Conservation (phyloP, 2,329 filamentous ascomycete species). For the Cladophialophora bantiana region DNA sequence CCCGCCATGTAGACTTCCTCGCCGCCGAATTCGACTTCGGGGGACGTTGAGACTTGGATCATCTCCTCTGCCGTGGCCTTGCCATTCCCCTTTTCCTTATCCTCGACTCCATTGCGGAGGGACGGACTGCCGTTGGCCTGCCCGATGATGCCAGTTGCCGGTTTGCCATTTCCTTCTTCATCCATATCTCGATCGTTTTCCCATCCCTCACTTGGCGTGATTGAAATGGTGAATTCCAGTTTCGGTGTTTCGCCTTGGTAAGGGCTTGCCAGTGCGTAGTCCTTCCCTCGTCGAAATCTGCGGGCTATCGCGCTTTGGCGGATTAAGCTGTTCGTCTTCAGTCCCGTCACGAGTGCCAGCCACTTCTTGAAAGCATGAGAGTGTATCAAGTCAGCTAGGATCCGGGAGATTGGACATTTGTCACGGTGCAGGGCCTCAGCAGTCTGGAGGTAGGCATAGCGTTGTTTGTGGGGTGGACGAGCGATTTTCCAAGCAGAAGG, state of each 20-base stretch:
- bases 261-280: constrained; percentile 91
- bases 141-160: constrained; percentile 19
- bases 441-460: constrained; percentile 72
- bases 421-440: constrained; percentile 47
- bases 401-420: constrained; percentile 72
- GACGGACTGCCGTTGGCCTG: constrained; percentile 39
- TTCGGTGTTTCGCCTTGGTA: constrained; percentile 75
- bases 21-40: constrained; percentile 48
- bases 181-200: constrained; percentile 69
- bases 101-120: not conserved
- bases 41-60: constrained; percentile 44
- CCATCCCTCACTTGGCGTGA: constrained; percentile 88
- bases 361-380: constrained; percentile 87
- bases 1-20: constrained; percentile 88
- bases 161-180: constrained; percentile 47
- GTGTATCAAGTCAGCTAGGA: constrained; percentile 82
- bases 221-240: constrained; percentile 83
- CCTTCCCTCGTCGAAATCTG: constrained; percentile 82
- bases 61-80: constrained; percentile 44
- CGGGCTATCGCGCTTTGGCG: constrained; percentile 81
- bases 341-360: constrained; percentile 82
- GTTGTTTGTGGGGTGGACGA: constrained; percentile 91
- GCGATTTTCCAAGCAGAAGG: constrained; percentile 73
- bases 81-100: constrained; percentile 48
- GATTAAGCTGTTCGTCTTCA: constrained; percentile 64